Conservation (phyloP, 441 rosid species). For the Breynia disticha region DNA sequence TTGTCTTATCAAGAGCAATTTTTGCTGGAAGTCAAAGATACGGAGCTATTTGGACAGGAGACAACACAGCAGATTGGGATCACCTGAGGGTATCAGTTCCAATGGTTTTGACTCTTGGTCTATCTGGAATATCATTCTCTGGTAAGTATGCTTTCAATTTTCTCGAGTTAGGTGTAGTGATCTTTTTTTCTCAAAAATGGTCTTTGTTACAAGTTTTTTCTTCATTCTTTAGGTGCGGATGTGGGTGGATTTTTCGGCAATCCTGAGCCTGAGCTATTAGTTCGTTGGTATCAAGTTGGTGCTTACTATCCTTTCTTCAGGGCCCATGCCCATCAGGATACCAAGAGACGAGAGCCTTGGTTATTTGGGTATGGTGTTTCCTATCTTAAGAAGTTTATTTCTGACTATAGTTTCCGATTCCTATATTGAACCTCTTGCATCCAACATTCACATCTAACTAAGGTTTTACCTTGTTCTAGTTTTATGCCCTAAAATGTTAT, state of each 20-base stretch:
- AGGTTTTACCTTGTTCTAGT: too few species aligned
- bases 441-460: too few species aligned
- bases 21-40: constrained; percentile 97
- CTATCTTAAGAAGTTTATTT: constrained; percentile 1
- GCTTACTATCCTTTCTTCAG: constrained; percentile 98
- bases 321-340: constrained; percentile 97
- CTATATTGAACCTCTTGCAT: background rate
- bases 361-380: constrained; percentile 64
- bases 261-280: constrained; percentile 82
- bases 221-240: constrained; percentile 62
- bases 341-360: constrained; percentile 99
- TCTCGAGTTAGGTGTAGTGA: constrained; percentile 3
- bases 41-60: constrained; percentile 98
- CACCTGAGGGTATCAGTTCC: constrained; percentile 95
- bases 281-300: constrained; percentile 99
- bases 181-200: background rate
- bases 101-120: constrained; percentile 85
- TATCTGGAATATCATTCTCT: constrained; percentile 77
- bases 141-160: constrained; percentile 30
- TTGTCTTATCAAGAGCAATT: constrained; percentile 92
- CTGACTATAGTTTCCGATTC: background rate
- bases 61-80: constrained; percentile 95
- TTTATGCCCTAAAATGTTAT: too few species aligned
- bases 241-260: constrained; percentile 97
- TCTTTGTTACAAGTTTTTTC: constrained; percentile 8